phyloP scores from a whole-genome alignment of 495 filamentous ascomycete genomes.

The Aspergillus mulundensis region DNA sequence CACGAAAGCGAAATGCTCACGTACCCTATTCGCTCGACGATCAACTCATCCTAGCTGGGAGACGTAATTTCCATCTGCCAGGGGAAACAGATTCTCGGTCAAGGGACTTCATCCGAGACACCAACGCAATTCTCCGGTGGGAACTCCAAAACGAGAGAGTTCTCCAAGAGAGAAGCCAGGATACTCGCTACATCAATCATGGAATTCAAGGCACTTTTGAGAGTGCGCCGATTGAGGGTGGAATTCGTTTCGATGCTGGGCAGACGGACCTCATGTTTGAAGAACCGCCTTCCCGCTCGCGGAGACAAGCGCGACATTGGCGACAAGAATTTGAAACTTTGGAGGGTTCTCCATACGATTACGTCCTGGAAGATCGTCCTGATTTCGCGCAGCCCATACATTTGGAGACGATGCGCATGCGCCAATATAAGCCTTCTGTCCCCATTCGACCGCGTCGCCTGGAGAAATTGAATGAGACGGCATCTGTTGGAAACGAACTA shows the following conservation, averaged over 20 bases:
- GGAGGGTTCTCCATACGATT: not conserved
- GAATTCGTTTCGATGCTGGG: slow-evolving; percentile 34
- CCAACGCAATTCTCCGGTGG: slow-evolving; percentile 33
- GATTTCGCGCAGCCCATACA: not conserved
- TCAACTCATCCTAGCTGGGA: slow-evolving; percentile 18
- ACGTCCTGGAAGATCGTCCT: not conserved
- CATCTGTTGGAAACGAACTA: slow-evolving; percentile 10
- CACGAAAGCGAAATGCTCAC: slow-evolving; percentile 4
- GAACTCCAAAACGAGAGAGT: slow-evolving; percentile 34
- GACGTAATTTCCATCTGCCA: slow-evolving; percentile 8
- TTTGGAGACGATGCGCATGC: not conserved
- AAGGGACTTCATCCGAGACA: slow-evolving; percentile 22
- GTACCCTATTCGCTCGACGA: slow-evolving; percentile 28
- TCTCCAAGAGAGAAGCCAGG: slow-evolving; percentile 19
- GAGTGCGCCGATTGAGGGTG: slow-evolving; percentile 26
- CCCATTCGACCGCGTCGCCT: slow-evolving; percentile 22
- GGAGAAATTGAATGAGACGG: slow-evolving; percentile 25
- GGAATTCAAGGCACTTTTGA: slow-evolving; percentile 30
- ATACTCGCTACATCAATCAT: slow-evolving; percentile 33
- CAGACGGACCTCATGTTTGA: slow-evolving; percentile 2
- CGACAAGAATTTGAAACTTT: no score
- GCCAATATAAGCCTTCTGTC: not conserved
- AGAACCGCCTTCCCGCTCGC: slow-evolving; percentile 3
- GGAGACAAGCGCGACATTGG: not conserved
- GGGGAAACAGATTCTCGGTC: slow-evolving; percentile 15